Evolutionary conservation across 345 rosid species (phyloP).

Genomic region (Cardiospermum halicacabum): DNA sequence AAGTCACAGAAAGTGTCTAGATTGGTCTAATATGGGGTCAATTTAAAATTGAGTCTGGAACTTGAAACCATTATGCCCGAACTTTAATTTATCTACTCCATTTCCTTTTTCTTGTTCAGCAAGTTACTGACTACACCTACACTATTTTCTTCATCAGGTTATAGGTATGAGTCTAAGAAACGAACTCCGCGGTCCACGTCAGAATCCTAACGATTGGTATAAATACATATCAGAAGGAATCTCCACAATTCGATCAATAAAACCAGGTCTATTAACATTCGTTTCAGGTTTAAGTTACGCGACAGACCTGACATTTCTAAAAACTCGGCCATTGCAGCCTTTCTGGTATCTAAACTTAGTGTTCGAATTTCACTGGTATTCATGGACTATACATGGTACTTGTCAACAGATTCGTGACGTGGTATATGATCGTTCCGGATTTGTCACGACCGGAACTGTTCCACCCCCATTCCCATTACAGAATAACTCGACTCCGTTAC

Average conservation of each 20-base stretch:
- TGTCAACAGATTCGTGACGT: constrained; percentile 10
- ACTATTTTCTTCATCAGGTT: too few relatives aligned
- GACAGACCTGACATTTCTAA: constrained; percentile 28
- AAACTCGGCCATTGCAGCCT: constrained; percentile 15
- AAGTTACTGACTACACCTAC: too few relatives aligned
- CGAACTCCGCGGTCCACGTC: constrained; percentile 42
- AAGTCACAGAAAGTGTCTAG: too few relatives aligned
- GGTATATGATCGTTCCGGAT: constrained; percentile 7
- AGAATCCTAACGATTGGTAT: constrained; percentile 14
- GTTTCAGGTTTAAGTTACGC: constrained; percentile 6
- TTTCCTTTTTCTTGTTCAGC: too few relatives aligned
- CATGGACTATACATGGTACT: constrained; percentile 14
- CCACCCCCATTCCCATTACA: too few relatives aligned
- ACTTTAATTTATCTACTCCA: too few relatives aligned
- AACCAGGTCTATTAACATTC: constrained; percentile 34
- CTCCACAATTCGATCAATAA: constrained; percentile 31
- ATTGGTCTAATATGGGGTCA: too few relatives aligned
- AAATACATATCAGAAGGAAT: constrained; percentile 21
- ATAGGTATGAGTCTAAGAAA: constrained; percentile 39
- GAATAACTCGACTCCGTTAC: constrained; percentile 23
- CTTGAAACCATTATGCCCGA: too few relatives aligned
- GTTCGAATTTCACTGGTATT: constrained; percentile 38
- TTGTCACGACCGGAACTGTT: constrained; percentile 6
- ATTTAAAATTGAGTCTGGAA: too few relatives aligned
- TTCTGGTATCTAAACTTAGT: constrained; percentile 25